These are phyloP conservation scores for Crithidia mellificae DNA, from an alignment of 208 protist genomes.

Conservation along the genomic window DNA sequence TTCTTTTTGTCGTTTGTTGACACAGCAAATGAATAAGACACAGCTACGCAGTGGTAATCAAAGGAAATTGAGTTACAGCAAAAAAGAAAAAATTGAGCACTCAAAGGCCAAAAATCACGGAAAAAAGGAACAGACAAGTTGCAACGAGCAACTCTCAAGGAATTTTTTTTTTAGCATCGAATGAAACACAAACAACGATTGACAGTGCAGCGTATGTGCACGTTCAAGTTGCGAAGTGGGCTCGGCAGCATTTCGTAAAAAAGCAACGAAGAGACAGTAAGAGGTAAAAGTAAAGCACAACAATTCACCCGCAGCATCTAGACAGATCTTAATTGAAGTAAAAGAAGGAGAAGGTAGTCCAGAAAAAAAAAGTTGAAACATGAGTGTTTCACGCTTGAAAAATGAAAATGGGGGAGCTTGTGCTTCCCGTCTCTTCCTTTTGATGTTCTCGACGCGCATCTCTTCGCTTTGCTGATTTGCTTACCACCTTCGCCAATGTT, in stretches of 20 bases:
- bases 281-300: too few species aligned
- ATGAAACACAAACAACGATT: neutral
- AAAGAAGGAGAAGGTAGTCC: neutral
- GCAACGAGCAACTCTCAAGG: neutral
- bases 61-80: neutral
- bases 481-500: neutral
- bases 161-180: neutral
- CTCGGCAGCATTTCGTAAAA: neutral
- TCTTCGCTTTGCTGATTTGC: neutral
- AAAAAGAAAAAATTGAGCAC: neutral
- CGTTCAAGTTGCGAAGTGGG: neutral
- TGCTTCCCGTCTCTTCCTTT: neutral
- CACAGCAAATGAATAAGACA: too few species aligned
- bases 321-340: slow-evolving; percentile 1
- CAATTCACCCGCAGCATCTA: too few species aligned
- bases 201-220: neutral
- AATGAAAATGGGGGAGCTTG: neutral
- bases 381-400: too few species aligned
- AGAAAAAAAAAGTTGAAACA: slow-evolving; percentile 3
- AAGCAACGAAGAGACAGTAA: too few species aligned
- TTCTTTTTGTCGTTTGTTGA: neutral
- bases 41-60: too few species aligned
- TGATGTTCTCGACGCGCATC: neutral
- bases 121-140: neutral
- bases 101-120: slow-evolving; percentile 12